Base-by-base conservation (phyloP, 306 rosid species). In the Glycine tomentella region DNA sequence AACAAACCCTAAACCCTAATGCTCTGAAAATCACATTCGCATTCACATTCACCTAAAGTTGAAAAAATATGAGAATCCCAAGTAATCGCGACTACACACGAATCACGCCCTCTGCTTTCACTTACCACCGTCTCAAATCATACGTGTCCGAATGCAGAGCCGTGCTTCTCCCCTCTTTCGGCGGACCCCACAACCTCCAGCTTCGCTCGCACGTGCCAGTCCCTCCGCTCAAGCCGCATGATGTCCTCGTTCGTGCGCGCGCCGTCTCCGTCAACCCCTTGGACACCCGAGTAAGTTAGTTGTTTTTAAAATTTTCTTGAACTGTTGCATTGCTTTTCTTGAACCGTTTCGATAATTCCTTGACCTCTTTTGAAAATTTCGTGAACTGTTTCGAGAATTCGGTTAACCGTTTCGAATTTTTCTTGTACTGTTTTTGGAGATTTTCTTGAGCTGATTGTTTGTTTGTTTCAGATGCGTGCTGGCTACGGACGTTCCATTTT, bases 401-500 rank as follows among this genome's bases (percentile, higher is more conserved):
- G 40, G 3, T 36, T 3, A 36, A 4, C 40, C 5, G 59, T n/a
- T 53, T 53, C n/a, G 20, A 15, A 55, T 25, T 8, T 11, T 3
- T 20, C 10, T 12, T 80, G 46, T 3, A 9, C 20, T 3, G 34
- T 20, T 20, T 20, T 20, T 20, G 20, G 20, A 20, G 20, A 25
- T 8, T 11, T 3, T 20, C 10, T 12, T 80, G 46, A 7, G 13
- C 20, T 3, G 17, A 34, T 7, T 64, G 40, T 36, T 36, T 36
- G 40, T 3, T 36, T 65, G 46, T 34, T 38, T 5, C 91, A 95
- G 99, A 92, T 95, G 90, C 94, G 99, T 16, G 56, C 93, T 2
- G 99, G 99, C 33, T 95, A 95, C 65, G 99, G 99, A 53, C 96
- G 99, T 69, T 93, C 92, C 4, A 66, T 95, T 73, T 95, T 86